Conservation (phyloP, 179 eudicot species). For the Drosera spatulata region DNA sequence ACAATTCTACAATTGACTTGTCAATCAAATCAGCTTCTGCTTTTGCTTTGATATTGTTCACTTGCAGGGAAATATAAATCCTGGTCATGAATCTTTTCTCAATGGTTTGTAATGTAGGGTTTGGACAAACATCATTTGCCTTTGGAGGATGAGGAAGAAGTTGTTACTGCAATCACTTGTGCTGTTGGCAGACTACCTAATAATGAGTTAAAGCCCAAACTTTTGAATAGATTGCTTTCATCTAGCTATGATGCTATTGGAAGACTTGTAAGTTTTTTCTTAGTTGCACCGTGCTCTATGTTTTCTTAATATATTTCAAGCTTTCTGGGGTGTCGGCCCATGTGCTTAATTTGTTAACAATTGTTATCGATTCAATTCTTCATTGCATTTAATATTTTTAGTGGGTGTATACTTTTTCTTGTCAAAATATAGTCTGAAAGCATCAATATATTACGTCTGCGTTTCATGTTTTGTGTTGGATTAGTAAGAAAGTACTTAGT, state of each 20-base stretch:
- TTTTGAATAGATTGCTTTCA: conserved; percentile 66
- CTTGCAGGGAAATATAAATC: background rate
- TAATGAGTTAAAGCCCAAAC: conserved; percentile 61
- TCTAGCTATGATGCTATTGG: conserved; percentile 65
- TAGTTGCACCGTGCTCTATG: too few species aligned
- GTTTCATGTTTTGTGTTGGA: too few species aligned
- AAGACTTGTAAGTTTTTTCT: conserved; percentile 59
- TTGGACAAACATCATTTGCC: conserved; percentile 60
- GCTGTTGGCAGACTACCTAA: conserved; percentile 51
- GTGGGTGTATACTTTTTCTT: too few species aligned
- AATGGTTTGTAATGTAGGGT: conserved; percentile 28
- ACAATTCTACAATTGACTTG: background rate
- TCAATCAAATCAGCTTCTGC: background rate
- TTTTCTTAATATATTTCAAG: too few species aligned
- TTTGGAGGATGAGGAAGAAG: conserved; percentile 86
- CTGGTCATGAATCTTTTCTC: background rate
- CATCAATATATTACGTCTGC: too few species aligned
- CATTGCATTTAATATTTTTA: too few species aligned
- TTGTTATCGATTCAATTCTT: too few species aligned
- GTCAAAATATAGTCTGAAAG: too few species aligned
- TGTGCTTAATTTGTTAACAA: too few species aligned
- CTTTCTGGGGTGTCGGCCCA: too few species aligned
- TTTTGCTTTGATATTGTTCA: background rate
- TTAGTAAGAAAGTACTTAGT: too few species aligned
- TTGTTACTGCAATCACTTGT: conserved; percentile 64